A percentile compares a stretch with the other conserved stretches of the same genome.
These are phyloP conservation scores for Ramaria rubella DNA, from an alignment of 768 basidiomycete species.

Conservation along the genomic window DNA sequence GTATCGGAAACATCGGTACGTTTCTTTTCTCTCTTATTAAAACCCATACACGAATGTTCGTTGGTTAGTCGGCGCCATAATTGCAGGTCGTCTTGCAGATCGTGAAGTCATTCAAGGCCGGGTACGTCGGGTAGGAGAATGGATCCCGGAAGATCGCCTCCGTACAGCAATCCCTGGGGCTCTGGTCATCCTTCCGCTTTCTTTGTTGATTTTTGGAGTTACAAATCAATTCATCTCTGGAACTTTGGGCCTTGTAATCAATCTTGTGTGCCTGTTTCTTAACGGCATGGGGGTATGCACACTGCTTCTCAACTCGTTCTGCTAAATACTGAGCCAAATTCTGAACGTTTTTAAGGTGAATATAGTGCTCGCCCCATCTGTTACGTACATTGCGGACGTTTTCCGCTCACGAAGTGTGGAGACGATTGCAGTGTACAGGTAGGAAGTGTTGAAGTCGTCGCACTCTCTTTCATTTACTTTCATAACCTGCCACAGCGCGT, in stretches of 20 bases:
- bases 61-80: slow-evolving; percentile 48
- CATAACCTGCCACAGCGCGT: slow-evolving; percentile 29
- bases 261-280: slow-evolving; percentile 50
- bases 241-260: slow-evolving; percentile 41
- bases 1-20: slow-evolving; percentile 4
- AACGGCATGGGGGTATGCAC: slow-evolving; percentile 57
- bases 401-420: slow-evolving; percentile 58
- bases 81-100: slow-evolving; percentile 57
- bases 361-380: slow-evolving; percentile 37
- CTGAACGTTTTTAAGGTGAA: no score
- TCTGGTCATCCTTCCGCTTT: slow-evolving; percentile 44
- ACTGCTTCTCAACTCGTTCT: not conserved
- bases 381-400: slow-evolving; percentile 55
- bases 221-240: slow-evolving; percentile 47
- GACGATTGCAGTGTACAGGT: slow-evolving; percentile 52
- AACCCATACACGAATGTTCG: not conserved
- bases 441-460: not conserved
- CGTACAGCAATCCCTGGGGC: slow-evolving; percentile 44
- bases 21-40: not conserved
- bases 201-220: slow-evolving; percentile 43
- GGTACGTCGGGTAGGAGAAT: slow-evolving; percentile 43
- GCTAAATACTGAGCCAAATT: not conserved
- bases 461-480: not conserved
- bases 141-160: slow-evolving; percentile 67
- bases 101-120: slow-evolving; percentile 41